Base-by-base conservation (phyloP, 2,329 filamentous ascomycete genomes). In the Ophiostoma perfectum region DNA sequence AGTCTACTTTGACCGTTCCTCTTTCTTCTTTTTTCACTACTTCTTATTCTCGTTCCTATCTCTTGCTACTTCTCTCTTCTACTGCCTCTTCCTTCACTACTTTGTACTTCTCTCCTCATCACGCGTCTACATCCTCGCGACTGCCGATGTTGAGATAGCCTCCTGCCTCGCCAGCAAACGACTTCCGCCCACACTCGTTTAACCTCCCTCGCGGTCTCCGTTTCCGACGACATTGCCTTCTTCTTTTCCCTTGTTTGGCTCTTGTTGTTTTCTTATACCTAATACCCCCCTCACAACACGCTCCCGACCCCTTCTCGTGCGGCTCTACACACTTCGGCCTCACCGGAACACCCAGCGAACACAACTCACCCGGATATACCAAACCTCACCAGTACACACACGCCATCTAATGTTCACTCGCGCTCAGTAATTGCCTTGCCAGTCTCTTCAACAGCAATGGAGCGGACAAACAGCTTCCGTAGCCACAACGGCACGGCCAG, bases 401-500 rank as follows among this genome's bases (percentile, higher is more conserved):
- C 27, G 27, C 11, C 42, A 60, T 39, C 66, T 64, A 64, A 70
- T 67, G 63, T 65, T 55, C 44, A 55, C 66, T 38, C 52, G 41
- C 47, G 38, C 36, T n/a, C 65, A 42, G 14, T 67, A 69, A 65
- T 45, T 47, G 27, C 27, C 47, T 39, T 18, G 16, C 14, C 18
- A 36, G 42, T 47, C n/a, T 49, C 16, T 3, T 27, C 63, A 36
- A 41, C 62, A 12, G 27, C 41, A 11, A 72, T 71, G 70, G 69
- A 72, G 14, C 69, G 58, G 60, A 11, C 63, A 16, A 52, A 67
- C 62, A 67, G 66, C n/a, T 68, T 68, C 62, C 47, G 60, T 36
- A 64, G 64, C 62, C 47, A 64, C 27, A 64, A 62, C 36, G 70
- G 67, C 65, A 62, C 69, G n/a, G 64, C 70, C 62, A 70, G 66